These are phyloP conservation scores for Aspergillus novofumigatus DNA, from an alignment of 2,329 filamentous ascomycete genomes.

Conservation along the genomic window DNA sequence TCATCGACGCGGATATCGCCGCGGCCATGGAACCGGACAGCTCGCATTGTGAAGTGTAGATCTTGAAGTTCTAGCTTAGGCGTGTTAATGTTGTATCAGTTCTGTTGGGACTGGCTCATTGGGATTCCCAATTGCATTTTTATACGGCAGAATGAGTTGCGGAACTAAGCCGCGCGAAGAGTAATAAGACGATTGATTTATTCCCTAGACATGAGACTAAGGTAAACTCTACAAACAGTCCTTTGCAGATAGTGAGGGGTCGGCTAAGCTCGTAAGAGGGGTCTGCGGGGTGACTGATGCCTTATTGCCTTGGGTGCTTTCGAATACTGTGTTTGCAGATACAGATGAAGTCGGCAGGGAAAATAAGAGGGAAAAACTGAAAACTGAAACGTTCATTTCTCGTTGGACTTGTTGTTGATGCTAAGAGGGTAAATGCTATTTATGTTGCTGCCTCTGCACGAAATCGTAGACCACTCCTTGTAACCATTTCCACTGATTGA, in stretches of 20 bases:
- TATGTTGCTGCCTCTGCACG: not conserved
- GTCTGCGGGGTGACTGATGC: not conserved
- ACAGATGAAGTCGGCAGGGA: not conserved
- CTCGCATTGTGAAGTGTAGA: slow-evolving; percentile 25
- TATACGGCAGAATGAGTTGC: not conserved
- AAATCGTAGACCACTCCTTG: not conserved
- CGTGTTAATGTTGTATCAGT: not conserved
- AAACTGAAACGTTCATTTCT: slow-evolving; percentile 4
- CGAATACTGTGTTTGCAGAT: not conserved
- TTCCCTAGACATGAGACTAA: not conserved
- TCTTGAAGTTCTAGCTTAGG: not conserved
- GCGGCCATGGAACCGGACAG: slow-evolving; percentile 34
- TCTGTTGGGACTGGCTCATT: not conserved
- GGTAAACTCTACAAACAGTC: not conserved
- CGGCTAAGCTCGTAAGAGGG: not conserved
- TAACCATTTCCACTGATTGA: not conserved
- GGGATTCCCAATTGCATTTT: not conserved
- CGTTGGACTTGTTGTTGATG: slow-evolving; percentile 7
- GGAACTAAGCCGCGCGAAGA: not conserved
- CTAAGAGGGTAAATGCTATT: not conserved
- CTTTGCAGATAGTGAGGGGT: not conserved
- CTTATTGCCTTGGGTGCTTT: not conserved
- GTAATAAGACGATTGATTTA: too few relatives aligned
- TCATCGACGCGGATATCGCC: slow-evolving; percentile 35
- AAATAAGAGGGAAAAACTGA: not conserved